Conservation (phyloP, 2,329 filamentous ascomycete genomes). For the Alternaria solani region DNA sequence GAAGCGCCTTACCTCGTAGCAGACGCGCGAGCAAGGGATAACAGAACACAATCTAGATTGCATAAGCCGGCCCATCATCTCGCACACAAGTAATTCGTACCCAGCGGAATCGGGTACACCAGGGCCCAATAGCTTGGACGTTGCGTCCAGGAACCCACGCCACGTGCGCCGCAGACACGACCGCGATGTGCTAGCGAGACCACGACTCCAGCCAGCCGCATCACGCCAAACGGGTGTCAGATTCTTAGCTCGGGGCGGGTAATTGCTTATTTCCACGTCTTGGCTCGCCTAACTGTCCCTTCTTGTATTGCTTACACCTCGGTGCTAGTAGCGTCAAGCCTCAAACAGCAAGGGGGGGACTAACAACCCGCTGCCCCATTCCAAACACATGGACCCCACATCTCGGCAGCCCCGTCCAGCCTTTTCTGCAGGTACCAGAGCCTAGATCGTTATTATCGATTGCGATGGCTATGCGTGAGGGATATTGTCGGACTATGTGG, state of each 20-base stretch:
- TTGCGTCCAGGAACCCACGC: not conserved
- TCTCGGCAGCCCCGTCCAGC: not conserved
- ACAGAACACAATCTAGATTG: not conserved
- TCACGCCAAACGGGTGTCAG: not conserved
- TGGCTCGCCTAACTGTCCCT: not conserved
- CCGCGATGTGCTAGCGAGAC: fast-evolving
- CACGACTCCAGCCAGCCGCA: not conserved
- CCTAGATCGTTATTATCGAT: not conserved
- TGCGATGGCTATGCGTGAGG: not conserved
- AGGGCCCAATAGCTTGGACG: not conserved
- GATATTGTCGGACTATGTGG: not conserved
- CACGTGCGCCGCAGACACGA: not conserved
- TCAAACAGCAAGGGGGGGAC: not conserved
- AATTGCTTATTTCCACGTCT: not conserved
- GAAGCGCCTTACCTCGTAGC: not conserved
- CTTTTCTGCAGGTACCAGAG: not conserved
- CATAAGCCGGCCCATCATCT: not conserved
- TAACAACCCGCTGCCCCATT: not conserved
- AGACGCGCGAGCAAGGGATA: not conserved
- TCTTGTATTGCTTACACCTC: not conserved
- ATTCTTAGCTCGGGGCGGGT: not conserved
- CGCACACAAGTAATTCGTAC: not conserved
- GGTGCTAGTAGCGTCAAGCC: not conserved
- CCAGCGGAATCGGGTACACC: not conserved
- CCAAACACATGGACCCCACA: not conserved